These are phyloP conservation scores for Phaeolepiota aurea DNA, from an alignment of 768 basidiomycete species.

Conservation along the genomic window DNA sequence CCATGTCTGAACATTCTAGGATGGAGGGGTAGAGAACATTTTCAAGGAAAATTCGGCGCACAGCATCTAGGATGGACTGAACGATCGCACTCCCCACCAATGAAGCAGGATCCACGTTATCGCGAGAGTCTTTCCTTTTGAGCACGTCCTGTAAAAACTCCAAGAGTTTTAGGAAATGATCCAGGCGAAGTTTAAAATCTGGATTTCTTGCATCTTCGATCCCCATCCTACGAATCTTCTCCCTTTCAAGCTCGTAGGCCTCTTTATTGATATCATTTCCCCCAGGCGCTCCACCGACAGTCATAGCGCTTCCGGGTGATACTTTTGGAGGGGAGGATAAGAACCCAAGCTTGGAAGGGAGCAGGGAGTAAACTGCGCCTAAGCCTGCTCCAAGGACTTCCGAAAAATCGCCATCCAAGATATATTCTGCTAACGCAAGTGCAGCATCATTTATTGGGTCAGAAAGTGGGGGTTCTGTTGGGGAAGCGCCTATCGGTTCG, in stretches of 20 bases:
- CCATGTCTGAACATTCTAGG: conserved; percentile 83
- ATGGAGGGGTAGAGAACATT: conserved; percentile 91
- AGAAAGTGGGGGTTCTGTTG: conserved; percentile 17
- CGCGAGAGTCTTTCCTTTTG: conserved; percentile 48
- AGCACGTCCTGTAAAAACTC: conserved; percentile 91
- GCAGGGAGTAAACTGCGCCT: conserved; percentile 84
- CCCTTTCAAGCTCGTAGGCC: conserved; percentile 34
- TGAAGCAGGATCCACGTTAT: conserved; percentile 47
- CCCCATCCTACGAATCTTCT: conserved; percentile 50
- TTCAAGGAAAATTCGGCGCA: conserved; percentile 82
- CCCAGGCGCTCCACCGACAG: conserved; percentile 56
- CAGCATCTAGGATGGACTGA: conserved; percentile 73
- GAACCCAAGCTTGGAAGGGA: conserved; percentile 83
- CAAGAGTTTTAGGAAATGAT: conserved; percentile 84
- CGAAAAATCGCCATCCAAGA: conserved; percentile 96
- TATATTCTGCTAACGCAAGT: conserved; percentile 84
- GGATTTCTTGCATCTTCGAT: conserved; percentile 68
- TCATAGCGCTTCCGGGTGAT: conserved; percentile 48
- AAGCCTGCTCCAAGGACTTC: conserved; percentile 92
- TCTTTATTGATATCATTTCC: conserved; percentile 50
- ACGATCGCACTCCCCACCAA: conserved; percentile 76
- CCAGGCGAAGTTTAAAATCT: conserved; percentile 74
- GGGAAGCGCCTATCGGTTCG: conserved; percentile 26
- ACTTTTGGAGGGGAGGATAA: conserved; percentile 31
- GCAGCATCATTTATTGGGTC: conserved; percentile 84